These are phyloP conservation scores for Phytophthora citricola DNA, from an alignment of 352 stramenopile species.

Conservation along the genomic window DNA sequence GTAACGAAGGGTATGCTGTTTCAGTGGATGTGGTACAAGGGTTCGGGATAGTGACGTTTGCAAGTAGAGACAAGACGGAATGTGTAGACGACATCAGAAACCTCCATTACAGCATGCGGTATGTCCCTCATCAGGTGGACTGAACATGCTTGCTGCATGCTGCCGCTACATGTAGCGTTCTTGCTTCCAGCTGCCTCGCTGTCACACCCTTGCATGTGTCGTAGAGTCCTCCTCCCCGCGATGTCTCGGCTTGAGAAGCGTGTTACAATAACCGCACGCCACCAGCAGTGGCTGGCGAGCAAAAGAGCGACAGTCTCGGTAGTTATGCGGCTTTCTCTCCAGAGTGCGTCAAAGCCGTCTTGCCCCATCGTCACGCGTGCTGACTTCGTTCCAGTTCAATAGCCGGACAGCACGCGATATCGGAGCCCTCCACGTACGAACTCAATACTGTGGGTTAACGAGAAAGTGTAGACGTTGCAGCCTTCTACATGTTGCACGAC, in stretches of 20 bases:
- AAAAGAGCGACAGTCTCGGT: no score
- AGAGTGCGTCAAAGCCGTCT: slow-evolving; percentile 3
- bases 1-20: background rate
- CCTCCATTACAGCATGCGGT: background rate
- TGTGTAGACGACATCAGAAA: slow-evolving; percentile 18
- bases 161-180: background rate
- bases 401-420: no score
- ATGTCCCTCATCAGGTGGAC: slow-evolving; percentile 3
- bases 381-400: background rate
- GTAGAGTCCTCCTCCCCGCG: background rate
- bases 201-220: slow-evolving; percentile 1
- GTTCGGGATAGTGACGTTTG: slow-evolving; percentile 21
- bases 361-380: slow-evolving; percentile 2
- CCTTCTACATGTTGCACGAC: no score
- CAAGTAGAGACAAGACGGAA: slow-evolving; percentile 2
- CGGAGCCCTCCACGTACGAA: no score
- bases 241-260: slow-evolving; percentile 1
- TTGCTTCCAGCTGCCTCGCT: slow-evolving; percentile 10
- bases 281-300: background rate
- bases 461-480: no score
- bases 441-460: no score
- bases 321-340: background rate
- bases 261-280: background rate
- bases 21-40: slow-evolving; percentile 10
- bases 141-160: background rate